These are phyloP conservation scores for Carex cristatella DNA, from an alignment of 176 grass and related monocot genomes.

Conservation along the genomic window DNA sequence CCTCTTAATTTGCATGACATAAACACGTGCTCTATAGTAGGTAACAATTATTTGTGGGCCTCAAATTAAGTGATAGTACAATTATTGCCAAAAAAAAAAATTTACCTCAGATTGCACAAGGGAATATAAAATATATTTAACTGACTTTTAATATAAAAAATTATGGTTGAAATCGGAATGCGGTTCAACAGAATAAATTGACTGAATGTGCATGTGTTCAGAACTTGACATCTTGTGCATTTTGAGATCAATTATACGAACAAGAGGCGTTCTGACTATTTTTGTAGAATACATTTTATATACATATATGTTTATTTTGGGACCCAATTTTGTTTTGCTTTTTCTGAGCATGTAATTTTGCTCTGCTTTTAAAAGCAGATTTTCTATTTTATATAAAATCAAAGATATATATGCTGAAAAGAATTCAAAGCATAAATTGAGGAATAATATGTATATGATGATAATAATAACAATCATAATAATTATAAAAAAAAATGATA, in stretches of 20 bases:
- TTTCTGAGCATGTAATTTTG: too few relatives aligned
- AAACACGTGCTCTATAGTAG: neutral
- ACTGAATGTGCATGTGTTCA: neutral
- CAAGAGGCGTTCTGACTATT: neutral
- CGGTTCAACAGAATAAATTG: neutral
- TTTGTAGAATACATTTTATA: neutral
- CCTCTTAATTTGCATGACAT: neutral
- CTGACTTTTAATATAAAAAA: neutral
- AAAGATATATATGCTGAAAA: too few relatives aligned
- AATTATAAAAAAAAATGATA: too few relatives aligned
- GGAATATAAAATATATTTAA: too few relatives aligned
- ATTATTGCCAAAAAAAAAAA: neutral
- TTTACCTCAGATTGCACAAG: neutral
- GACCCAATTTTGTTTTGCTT: too few relatives aligned
- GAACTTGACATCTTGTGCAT: neutral
- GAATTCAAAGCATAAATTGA: too few relatives aligned
- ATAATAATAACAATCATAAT: too few relatives aligned
- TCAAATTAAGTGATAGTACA: neutral
- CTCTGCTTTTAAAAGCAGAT: too few relatives aligned
- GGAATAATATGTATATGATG: too few relatives aligned
- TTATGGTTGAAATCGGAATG: neutral
- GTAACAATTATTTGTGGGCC: neutral
- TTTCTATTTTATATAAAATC: too few relatives aligned
- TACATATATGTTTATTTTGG: neutral
- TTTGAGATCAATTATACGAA: neutral